Evolutionary conservation across 1,284 basidiomycete species (phyloP).

Genomic region (Cronartium ribicola): DNA sequence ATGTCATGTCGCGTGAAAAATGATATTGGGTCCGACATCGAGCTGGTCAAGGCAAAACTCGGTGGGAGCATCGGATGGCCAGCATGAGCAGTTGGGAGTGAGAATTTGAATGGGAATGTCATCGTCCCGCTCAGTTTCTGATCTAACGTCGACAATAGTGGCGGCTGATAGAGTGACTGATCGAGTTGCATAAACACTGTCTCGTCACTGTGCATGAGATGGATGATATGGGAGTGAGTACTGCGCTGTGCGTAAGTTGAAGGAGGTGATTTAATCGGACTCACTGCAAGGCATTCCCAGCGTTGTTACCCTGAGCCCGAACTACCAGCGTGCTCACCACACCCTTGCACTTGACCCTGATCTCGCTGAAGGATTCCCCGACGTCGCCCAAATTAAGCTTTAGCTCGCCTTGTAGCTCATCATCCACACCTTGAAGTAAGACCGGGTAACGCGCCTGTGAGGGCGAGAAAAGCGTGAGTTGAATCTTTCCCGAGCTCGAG

Average conservation of each 20-base stretch:
- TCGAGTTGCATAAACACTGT: constrained; percentile 18
- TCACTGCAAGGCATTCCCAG: neutral
- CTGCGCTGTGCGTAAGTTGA: neutral
- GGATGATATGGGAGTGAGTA: neutral
- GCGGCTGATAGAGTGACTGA: constrained; percentile 15
- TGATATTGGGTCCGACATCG: neutral
- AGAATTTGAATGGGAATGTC: constrained; percentile 9
- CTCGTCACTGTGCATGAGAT: constrained; percentile 6
- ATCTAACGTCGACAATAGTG: neutral
- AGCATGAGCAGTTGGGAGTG: neutral
- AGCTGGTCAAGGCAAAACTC: constrained; percentile 12
- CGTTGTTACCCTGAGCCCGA: neutral
- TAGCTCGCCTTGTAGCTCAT: constrained; percentile 6
- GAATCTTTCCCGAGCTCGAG: constrained; percentile 15
- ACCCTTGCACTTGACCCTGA: constrained; percentile 13
- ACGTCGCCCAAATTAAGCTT: neutral
- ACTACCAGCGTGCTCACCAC: constrained; percentile 7
- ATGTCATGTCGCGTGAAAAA: neutral
- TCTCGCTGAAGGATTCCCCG: constrained; percentile 13
- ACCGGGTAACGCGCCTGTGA: constrained; percentile 1
- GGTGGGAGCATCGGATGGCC: neutral
- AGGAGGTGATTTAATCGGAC: neutral
- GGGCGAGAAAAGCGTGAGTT: constrained; percentile 15
- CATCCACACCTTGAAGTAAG: constrained; percentile 16
- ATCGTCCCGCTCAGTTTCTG: neutral